Evolutionary conservation across 176 grass and related monocot genomes (phyloP), one percentile per base, ranked within the genome.

Genomic region (Dactylis glomerata): DNA sequence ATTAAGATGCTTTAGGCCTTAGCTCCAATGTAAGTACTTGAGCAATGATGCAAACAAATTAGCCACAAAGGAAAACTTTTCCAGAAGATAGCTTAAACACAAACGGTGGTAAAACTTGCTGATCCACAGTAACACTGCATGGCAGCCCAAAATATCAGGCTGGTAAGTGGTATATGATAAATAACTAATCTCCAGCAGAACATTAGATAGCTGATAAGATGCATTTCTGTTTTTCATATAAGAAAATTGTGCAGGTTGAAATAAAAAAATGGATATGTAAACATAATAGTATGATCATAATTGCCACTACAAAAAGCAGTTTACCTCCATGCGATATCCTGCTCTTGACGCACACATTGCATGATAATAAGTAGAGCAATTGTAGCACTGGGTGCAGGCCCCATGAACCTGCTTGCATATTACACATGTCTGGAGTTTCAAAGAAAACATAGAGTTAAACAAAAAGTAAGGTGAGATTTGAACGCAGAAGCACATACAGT

Each of bases 261-360:
- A 51, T 74, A 12, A 22, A 86, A 38, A 74, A 73, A 78, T 9
- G 54, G 32, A 80, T 17, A 57, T 26, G 11, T 41, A 75, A 77
- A 73, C 75, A 51, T 38, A 59, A 17, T 84, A 63, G 27, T 63
- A 47, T 45, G 31, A 83, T 62, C 33, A 73, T 42, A 56, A 76
- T 67, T 79, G 23, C 20, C 17, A 55, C 30, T 70, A 75, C 11
- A 68, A 75, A 82, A 51, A 36, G 31, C 10, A 80, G 20, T 33
- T 27, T 92, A 98, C 96, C 96, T 98, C 96, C 96, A 99, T 99
- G 82, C 65, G 78, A 76, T 99, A 96, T 51, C 93, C 96, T 78
- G 96, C 92, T 90, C 93, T 92, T 79, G 93, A 92, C 83, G 96
- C 96, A 82, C 96, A 99, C 75, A 84, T 92, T 65, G 96, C 91